Base-by-base conservation (phyloP, 768 basidiomycete species). In the Trametes cubensis region DNA sequence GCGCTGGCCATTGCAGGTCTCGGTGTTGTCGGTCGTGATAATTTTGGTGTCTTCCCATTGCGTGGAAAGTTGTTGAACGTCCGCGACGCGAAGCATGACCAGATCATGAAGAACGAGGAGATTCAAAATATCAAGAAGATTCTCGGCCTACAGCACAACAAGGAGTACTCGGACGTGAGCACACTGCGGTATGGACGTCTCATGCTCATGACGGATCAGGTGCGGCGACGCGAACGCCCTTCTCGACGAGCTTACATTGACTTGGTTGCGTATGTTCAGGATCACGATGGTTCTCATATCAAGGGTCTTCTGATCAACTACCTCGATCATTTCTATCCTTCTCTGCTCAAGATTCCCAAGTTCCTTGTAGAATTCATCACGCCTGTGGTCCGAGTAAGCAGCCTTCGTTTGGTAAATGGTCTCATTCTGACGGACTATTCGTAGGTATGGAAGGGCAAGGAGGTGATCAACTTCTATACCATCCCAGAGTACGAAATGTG, bases 141-240 rank as follows among this genome's bases (percentile, higher is more conserved):
- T 69, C 86, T 99, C 82, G 97, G 97, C 4, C 76, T 98, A 57
- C 94, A 95, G 72, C 94, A 97, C 72, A 92, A 90, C 71, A 95
- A 95, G 75, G 88, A 90, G 65, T 99, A 99, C 75, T 78, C 78
- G 41, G 83, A 81, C 53, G 77, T 84, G 17, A 72, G 72, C 39
- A 88, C 83, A 66, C 76, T 99, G 69, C 86, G 97, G 26, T 99
- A 99, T 70, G 97, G 97, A 1, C 87, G 88, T 53, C 73, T 99
- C 51, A 99, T 99, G 97, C 93, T 99, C 68, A 99, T 99, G 97
- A 94, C 97, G 4, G 97, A 99, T 88, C 96, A 98, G 85, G 95
- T 94, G 55, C 50, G 83, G 75, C 18, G 46, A 23, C 26, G 30
- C 42, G 47, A 25, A 17, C 17, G 38, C 52, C 55, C 48, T 46